Percentiles rank a stretch among this genome's conserved stretches.
Evolutionary conservation across 2,329 filamentous ascomycete genomes (phyloP).

Genomic region (Xylogone sp.): DNA sequence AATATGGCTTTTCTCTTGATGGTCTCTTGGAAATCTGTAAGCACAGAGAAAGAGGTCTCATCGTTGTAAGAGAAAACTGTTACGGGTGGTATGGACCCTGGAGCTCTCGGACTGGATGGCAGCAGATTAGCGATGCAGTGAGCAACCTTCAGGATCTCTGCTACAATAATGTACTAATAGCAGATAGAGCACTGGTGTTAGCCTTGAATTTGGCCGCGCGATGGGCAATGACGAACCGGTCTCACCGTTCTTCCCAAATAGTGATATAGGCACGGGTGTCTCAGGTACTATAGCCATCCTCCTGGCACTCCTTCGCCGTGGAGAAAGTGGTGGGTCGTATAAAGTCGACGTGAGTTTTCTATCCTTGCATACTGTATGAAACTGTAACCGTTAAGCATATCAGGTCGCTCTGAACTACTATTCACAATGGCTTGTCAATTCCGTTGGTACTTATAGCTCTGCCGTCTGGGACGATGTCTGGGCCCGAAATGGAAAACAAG

Average conservation of each 20-base stretch:
- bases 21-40: conserved; percentile 36
- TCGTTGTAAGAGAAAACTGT: conserved; percentile 48
- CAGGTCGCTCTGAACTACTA: conserved; percentile 36
- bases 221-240: conserved; percentile 42
- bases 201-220: conserved; percentile 40
- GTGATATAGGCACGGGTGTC: conserved; percentile 36
- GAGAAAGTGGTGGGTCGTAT: conserved; percentile 35
- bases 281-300: conserved; percentile 37
- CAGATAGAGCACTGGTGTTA: conserved; percentile 37
- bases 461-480: conserved; percentile 46
- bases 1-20: conserved; percentile 37
- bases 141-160: no score
- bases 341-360: conserved; percentile 33
- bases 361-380: not conserved
- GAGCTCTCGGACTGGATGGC: conserved; percentile 43
- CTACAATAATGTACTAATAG: not conserved
- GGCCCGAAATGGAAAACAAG: conserved; percentile 38
- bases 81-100: conserved; percentile 45
- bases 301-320: conserved; percentile 35
- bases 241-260: conserved; percentile 40
- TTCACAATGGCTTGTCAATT: conserved; percentile 36
- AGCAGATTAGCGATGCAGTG: conserved; percentile 36
- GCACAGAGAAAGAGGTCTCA: conserved; percentile 37
- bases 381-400: not conserved
- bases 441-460: conserved; percentile 34